These are phyloP conservation scores for Aspergillus ostianus DNA, from an alignment of 495 filamentous ascomycete genomes.

Conservation along the genomic window DNA sequence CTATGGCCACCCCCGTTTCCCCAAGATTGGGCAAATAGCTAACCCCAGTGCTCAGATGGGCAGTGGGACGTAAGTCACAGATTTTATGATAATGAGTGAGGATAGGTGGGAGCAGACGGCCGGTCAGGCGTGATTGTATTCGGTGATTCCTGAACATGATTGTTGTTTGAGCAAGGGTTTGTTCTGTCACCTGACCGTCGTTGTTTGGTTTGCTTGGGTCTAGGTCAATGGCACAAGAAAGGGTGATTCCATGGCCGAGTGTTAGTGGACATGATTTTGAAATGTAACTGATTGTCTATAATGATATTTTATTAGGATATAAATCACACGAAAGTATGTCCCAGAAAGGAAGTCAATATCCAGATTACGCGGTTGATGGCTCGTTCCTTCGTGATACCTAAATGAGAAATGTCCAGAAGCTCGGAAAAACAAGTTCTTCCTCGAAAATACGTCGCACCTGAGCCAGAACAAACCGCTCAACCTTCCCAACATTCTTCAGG, in stretches of 20 bases:
- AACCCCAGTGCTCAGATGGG: too few species aligned
- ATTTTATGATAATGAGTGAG: neutral
- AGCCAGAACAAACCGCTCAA: conserved; percentile 94
- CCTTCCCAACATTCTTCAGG: conserved; percentile 96
- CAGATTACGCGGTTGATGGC: neutral
- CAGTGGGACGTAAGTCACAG: too few species aligned
- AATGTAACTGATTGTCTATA: neutral
- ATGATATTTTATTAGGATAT: neutral
- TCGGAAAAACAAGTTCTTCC: conserved; percentile 97
- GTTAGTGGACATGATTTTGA: neutral
- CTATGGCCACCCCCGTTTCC: neutral
- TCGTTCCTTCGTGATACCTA: conserved; percentile 35
- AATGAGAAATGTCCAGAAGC: conserved; percentile 95
- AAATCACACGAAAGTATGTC: neutral
- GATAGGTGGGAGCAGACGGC: neutral
- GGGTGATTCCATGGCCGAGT: neutral
- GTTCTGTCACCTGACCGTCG: neutral
- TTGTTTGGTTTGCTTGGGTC: neutral
- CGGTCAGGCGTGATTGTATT: too few species aligned
- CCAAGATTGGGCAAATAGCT: too few species aligned
- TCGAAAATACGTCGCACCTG: conserved; percentile 97
- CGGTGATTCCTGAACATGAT: too few species aligned
- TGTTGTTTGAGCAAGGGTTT: neutral
- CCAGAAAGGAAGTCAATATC: neutral
- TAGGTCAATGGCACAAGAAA: neutral